Evolutionary conservation across 345 rosid species (phyloP), one percentile per base, ranked within the genome.

Genomic region (Citrus australasica): DNA sequence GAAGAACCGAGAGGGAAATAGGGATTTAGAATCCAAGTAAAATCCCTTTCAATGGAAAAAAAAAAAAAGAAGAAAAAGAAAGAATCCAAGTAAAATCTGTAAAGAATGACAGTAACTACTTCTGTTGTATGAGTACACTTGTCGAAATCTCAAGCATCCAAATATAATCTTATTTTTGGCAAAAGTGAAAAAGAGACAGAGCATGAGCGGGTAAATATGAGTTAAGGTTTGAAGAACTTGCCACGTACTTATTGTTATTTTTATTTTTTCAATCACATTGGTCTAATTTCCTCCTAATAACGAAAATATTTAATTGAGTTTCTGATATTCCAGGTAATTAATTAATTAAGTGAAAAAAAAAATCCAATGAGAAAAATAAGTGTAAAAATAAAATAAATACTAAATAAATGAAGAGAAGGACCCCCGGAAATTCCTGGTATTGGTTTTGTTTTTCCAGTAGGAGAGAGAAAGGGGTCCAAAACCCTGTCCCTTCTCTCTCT

Each of bases 381-480:
- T 3, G 51, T 11, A 46, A 3, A 11, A 46, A 46, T 46, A 46
- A 1, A 46, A 46, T 3, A 46, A 46, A 46, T 46, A 28, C 60
- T 73, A 73, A 24, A 72, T 32, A 60, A 7, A 53, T 71, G 67
- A 67, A 78, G 83, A 78, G 81, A 66, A 83, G 85, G 84, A 76
- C 78, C 79, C 77, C 85, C 86, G 87, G 83, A 81, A 86, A 83
- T 82, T 69, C 76, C 86, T 87, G 94, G 69, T 80, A 80, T 81
- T 86, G 77, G 27, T 82, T 80, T 85, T 61, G 11, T 7, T 60
- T 61, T 63, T 16, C 79, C 78, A 84, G 85, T 35, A 17, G 51
- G 76, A 38, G 72, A 83, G 71, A 27, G 58, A 63, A 21, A 70
- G 65, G 65, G 78, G 70, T 75, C 83, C 79, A 78, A 85, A 86